Conservation (phyloP, 2,329 filamentous ascomycete genomes). For the Colletotrichum salicis region DNA sequence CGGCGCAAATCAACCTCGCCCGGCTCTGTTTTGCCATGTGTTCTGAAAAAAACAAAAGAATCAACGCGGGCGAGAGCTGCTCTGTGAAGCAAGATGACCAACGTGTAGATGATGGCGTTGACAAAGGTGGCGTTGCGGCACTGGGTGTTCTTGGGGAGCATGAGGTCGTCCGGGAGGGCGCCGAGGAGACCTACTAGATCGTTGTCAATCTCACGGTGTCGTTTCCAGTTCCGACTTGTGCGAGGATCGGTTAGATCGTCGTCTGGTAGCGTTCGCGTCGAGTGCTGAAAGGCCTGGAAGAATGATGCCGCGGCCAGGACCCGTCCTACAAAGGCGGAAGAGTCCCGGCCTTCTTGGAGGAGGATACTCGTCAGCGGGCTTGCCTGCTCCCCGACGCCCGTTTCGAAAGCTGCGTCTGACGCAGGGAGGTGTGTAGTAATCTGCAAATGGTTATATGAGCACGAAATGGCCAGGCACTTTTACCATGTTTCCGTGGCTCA, state of each 20-base stretch:
- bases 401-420: conserved; percentile 69
- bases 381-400: conserved; percentile 62
- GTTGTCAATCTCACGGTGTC: conserved; percentile 72
- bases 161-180: conserved; percentile 67
- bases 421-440: conserved; percentile 72
- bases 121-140: conserved; percentile 69
- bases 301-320: conserved; percentile 70
- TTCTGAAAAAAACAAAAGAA: conserved; percentile 54
- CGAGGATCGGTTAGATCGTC: conserved; percentile 68
- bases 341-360: conserved; percentile 56
- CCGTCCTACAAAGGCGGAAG: conserved; percentile 68
- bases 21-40: conserved; percentile 70
- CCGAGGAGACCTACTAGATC: conserved; percentile 70
- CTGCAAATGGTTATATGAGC: not conserved
- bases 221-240: conserved; percentile 74
- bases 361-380: conserved; percentile 61
- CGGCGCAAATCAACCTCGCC: conserved; percentile 73
- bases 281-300: conserved; percentile 66
- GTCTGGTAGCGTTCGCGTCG: conserved; percentile 67
- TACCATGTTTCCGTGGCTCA: too few relatives aligned
- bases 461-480: too few relatives aligned
- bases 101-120: conserved; percentile 76
- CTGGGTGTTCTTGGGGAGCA: conserved; percentile 66
- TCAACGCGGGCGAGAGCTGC: conserved; percentile 77
- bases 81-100: conserved; percentile 75